Evolutionary conservation across 163 green algal genomes (phyloP).

Genomic region (Scenedesmus sp.): DNA sequence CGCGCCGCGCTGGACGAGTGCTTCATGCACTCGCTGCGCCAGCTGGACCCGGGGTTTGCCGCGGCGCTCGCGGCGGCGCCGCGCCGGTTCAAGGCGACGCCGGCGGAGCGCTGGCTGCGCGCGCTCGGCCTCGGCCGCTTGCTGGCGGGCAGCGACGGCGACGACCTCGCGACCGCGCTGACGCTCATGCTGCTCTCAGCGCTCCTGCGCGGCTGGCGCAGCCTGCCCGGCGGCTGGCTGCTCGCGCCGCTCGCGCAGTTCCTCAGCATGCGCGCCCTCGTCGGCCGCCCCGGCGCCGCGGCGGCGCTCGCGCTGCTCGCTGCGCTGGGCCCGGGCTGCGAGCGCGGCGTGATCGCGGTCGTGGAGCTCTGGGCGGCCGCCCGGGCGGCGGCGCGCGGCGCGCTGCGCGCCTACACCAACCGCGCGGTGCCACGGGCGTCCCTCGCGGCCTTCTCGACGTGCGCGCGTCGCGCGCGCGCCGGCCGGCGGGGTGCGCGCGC

Average conservation of each 20-base stretch:
- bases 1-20: slow-evolving; percentile 22
- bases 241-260: slow-evolving; percentile 28
- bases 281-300: slow-evolving; percentile 15
- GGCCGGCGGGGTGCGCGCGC: too few relatives aligned
- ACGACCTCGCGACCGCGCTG: slow-evolving; percentile 28
- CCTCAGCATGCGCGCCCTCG: slow-evolving; percentile 35
- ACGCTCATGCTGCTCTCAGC: slow-evolving; percentile 17
- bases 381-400: slow-evolving; percentile 15
- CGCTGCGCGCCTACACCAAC: slow-evolving; percentile 26
- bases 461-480: not conserved
- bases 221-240: slow-evolving; percentile 17
- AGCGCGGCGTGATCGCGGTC: slow-evolving; percentile 7
- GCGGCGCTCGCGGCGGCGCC: slow-evolving; percentile 3
- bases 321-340: not conserved
- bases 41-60: slow-evolving; percentile 22
- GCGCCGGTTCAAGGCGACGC: slow-evolving; percentile 4
- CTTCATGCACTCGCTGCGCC: slow-evolving; percentile 11
- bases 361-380: slow-evolving; percentile 32
- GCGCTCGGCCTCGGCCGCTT: slow-evolving; percentile 10
- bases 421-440: not conserved
- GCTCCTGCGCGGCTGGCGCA: slow-evolving; percentile 19
- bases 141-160: not conserved
- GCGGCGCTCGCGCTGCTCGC: not conserved
- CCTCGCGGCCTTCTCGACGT: slow-evolving; percentile 9
- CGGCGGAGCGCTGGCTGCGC: slow-evolving; percentile 1